Percentiles rank a stretch among this genome's conserved stretches.
Evolutionary conservation across 257 asterid genomes (phyloP).

Genomic region (Ehretia macrophylla): DNA sequence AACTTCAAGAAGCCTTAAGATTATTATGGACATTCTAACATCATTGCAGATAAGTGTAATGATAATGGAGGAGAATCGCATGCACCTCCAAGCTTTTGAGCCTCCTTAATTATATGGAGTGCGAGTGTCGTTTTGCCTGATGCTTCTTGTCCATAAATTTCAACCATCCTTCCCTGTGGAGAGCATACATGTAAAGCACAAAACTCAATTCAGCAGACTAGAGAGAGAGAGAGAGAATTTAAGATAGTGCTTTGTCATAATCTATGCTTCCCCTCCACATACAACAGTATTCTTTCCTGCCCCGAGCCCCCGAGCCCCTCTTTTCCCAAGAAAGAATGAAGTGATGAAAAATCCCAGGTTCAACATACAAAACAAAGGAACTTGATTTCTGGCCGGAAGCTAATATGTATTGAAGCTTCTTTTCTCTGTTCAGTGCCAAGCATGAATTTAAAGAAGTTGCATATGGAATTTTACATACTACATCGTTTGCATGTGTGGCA

Average conservation of each 20-base stretch:
- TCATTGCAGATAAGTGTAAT: background rate
- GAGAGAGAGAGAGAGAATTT: too few species aligned
- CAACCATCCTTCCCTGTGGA: conserved; percentile 84
- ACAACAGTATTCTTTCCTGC: too few species aligned
- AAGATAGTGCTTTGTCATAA: too few species aligned
- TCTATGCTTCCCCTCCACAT: too few species aligned
- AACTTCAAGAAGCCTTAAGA: background rate
- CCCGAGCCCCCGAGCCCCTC: too few species aligned
- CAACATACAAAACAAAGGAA: too few species aligned
- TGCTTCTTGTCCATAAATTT: conserved; percentile 92
- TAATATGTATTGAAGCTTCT: too few species aligned
- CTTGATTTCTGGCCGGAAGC: too few species aligned
- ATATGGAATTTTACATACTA: background rate
- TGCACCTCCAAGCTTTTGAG: conserved; percentile 95
- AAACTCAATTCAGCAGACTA: background rate
- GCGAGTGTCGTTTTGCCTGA: conserved; percentile 99
- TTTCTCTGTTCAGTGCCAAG: background rate
- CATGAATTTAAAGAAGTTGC: background rate
- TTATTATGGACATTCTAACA: background rate
- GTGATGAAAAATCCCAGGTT: too few species aligned
- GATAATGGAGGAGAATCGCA: background rate
- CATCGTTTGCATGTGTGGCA: background rate
- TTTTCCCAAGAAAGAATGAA: too few species aligned
- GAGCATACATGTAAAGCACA: conserved; percentile 4
- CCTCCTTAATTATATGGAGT: conserved; percentile 84